Evolutionary conservation across 176 grass and related monocot species (phyloP).

Genomic region (Phoenix dactylifera): DNA sequence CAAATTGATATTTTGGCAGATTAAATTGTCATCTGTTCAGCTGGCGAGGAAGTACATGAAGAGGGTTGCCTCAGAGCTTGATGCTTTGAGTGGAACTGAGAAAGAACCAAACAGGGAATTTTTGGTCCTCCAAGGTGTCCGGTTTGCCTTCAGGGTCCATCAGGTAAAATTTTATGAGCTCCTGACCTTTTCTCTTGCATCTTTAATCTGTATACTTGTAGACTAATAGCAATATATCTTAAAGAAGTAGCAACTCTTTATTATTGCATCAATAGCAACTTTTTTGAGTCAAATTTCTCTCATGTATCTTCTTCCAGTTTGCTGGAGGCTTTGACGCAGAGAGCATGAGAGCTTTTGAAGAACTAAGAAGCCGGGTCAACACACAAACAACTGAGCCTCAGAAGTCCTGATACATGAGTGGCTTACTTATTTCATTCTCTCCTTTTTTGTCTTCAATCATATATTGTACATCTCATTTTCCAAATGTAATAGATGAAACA

Average conservation of each 20-base stretch:
- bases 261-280: too few species aligned
- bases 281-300: too few species aligned
- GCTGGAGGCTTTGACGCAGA: constrained; percentile 81
- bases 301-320: constrained; percentile 34
- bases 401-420: constrained; percentile 7
- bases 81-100: constrained; percentile 53
- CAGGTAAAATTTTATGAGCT: constrained; percentile 38
- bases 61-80: constrained; percentile 78
- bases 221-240: too few species aligned
- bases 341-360: constrained; percentile 85
- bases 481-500: too few species aligned
- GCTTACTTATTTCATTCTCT: background rate
- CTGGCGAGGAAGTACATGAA: constrained; percentile 92
- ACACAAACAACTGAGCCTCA: constrained; percentile 16
- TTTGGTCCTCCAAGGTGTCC: constrained; percentile 87
- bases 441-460: too few species aligned
- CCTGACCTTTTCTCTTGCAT: background rate
- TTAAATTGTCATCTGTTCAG: constrained; percentile 93
- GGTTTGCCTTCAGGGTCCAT: constrained; percentile 83
- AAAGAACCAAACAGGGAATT: constrained; percentile 91
- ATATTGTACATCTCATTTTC: too few species aligned
- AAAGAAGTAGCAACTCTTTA: too few species aligned
- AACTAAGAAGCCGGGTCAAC: constrained; percentile 59
- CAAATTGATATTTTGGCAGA: constrained; percentile 32
- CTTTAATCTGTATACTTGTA: background rate